Percentiles rank a stretch among this genome's conserved stretches.
These are phyloP conservation scores for Lactarius hatsudake DNA, from an alignment of 768 basidiomycete genomes.

Conservation along the genomic window DNA sequence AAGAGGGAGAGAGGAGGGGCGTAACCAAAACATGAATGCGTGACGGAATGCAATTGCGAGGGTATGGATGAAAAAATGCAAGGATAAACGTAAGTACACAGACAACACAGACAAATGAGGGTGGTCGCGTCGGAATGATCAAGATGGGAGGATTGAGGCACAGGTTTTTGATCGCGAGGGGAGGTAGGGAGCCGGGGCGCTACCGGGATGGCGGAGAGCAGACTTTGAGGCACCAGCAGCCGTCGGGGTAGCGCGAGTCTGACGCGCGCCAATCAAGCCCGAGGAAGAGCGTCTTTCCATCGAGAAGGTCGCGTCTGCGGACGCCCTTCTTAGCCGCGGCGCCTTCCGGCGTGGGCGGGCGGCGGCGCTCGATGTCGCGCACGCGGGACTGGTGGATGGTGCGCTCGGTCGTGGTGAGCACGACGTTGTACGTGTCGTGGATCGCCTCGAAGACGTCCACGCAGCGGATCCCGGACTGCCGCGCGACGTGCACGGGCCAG, in stretches of 20 bases:
- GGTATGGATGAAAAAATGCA: neutral
- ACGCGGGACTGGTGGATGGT: slow-evolving; percentile 28
- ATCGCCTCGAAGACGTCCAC: slow-evolving; percentile 61
- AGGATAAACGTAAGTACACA: neutral
- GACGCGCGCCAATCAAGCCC: slow-evolving; percentile 38
- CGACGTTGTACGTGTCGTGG: slow-evolving; percentile 45
- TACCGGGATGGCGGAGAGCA: slow-evolving; percentile 1
- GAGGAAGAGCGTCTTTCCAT: slow-evolving; percentile 52
- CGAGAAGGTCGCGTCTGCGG: slow-evolving; percentile 54
- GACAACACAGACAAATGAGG: neutral
- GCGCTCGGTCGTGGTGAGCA: slow-evolving; percentile 46
- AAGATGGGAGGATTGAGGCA: neutral
- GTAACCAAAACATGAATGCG: slow-evolving; percentile 6
- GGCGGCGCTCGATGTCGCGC: slow-evolving; percentile 37
- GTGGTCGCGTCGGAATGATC: neutral
- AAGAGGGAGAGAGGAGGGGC: neutral
- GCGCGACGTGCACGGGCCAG: slow-evolving; percentile 45
- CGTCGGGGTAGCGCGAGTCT: slow-evolving; percentile 20
- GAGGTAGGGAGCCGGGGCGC: neutral
- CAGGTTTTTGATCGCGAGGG: neutral
- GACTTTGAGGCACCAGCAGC: slow-evolving; percentile 28
- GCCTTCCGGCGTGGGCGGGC: slow-evolving; percentile 38
- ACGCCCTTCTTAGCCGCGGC: slow-evolving; percentile 40
- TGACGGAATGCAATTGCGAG: neutral
- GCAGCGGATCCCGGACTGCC: slow-evolving; percentile 46